phyloP scores from a whole-genome alignment of 306 rosid genomes.

The Malus fusca region DNA sequence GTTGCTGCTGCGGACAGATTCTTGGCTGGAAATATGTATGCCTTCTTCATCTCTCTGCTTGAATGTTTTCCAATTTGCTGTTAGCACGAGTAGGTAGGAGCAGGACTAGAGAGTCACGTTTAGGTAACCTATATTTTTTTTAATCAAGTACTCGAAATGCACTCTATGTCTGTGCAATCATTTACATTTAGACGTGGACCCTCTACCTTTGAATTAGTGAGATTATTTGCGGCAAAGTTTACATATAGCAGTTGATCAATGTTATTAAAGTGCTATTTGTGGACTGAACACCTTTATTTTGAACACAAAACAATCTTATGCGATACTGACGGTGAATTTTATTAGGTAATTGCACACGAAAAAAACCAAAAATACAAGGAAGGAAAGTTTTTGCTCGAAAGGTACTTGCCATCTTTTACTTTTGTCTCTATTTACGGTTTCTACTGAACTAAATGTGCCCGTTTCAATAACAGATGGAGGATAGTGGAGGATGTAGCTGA shows the following conservation, averaged over 20 bases:
- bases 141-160: not conserved
- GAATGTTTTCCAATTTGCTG: not conserved
- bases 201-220: not conserved
- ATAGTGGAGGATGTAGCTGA: slow-evolving; percentile 48
- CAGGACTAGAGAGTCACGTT: not conserved
- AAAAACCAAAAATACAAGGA: slow-evolving; percentile 64
- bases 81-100: not conserved
- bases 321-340: slow-evolving; percentile 8
- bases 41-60: slow-evolving; percentile 12
- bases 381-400: slow-evolving; percentile 82
- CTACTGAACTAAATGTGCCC: not conserved
- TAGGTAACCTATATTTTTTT: not conserved
- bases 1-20: slow-evolving; percentile 80
- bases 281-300: not conserved
- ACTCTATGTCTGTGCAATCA: not conserved
- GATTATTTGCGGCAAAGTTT: not conserved
- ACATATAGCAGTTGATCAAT: not conserved
- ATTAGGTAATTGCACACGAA: slow-evolving; percentile 69
- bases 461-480: slow-evolving; percentile 38
- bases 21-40: slow-evolving; percentile 97
- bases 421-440: not conserved
- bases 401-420: slow-evolving; percentile 27
- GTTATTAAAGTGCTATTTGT: not conserved
- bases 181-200: not conserved
- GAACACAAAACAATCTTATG: not conserved